Percentiles rank a stretch among this genome's conserved stretches.
These are phyloP conservation scores for Adenanthera pavonina DNA, from an alignment of 306 rosid genomes.

Conservation along the genomic window DNA sequence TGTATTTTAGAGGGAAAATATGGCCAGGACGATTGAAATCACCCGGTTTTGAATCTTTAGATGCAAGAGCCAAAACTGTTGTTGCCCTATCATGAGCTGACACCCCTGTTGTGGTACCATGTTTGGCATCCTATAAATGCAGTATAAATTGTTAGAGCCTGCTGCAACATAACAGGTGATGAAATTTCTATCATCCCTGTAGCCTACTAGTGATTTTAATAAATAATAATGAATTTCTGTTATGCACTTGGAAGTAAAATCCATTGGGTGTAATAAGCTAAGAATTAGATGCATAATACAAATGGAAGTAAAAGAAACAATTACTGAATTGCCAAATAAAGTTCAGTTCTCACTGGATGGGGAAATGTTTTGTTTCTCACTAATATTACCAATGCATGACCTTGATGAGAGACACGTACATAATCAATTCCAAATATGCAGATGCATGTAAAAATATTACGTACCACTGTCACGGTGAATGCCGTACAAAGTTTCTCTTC, in stretches of 20 bases:
- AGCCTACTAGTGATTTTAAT: background rate
- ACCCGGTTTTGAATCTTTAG: conserved; percentile 75
- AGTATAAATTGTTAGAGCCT: conserved; percentile 27
- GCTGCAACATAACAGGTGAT: background rate
- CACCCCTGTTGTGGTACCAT: conserved; percentile 92
- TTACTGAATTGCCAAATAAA: conserved; percentile 7
- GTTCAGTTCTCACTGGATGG: conserved; percentile 8
- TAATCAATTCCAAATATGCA: conserved; percentile 28
- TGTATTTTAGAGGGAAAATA: conserved; percentile 86
- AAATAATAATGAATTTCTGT: conserved; percentile 22
- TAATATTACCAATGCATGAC: conserved; percentile 41
- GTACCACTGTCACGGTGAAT: conserved; percentile 89
- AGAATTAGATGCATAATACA: conserved; percentile 32
- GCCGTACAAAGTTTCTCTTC: conserved; percentile 82
- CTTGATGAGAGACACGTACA: conserved; percentile 47
- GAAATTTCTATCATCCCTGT: conserved; percentile 20
- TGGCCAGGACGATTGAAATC: conserved; percentile 98
- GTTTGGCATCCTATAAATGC: conserved; percentile 71
- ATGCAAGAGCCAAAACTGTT: conserved; percentile 91
- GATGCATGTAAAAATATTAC: conserved; percentile 40
- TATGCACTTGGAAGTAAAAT: background rate
- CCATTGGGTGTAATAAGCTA: background rate
- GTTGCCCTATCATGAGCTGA: conserved; percentile 93
- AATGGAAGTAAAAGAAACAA: conserved; percentile 23
- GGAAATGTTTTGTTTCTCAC: conserved; percentile 1